Conservation (phyloP, 2,329 filamentous ascomycete species). For the Aureobasidium vineae region DNA sequence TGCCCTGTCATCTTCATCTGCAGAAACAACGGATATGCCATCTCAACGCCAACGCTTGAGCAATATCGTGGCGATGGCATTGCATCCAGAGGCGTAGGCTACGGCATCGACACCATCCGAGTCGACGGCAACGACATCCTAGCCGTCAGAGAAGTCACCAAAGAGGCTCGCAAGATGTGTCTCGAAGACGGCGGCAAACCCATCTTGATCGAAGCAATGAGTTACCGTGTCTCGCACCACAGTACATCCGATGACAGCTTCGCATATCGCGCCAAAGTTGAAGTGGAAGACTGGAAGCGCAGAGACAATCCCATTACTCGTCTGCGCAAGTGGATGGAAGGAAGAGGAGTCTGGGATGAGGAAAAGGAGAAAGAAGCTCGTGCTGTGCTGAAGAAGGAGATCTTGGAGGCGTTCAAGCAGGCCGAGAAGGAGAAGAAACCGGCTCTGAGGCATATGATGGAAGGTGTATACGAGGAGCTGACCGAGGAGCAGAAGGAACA, state of each 20-base stretch:
- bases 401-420: constrained; percentile 78
- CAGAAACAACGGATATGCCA: constrained; percentile 90
- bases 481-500: constrained; percentile 76
- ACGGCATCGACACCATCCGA: constrained; percentile 90
- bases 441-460: constrained; percentile 69
- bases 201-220: constrained; percentile 92
- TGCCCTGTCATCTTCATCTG: constrained; percentile 89
- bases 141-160: constrained; percentile 78
- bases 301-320: constrained; percentile 85
- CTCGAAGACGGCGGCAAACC: constrained; percentile 77
- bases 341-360: constrained; percentile 79
- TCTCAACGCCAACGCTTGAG: constrained; percentile 83
- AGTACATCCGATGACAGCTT: constrained; percentile 97
- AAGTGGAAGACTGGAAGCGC: constrained; percentile 93
- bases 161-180: constrained; percentile 72
- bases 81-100: constrained; percentile 79
- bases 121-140: constrained; percentile 95
- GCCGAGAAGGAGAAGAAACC: constrained; percentile 82
- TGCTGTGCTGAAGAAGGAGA: constrained; percentile 65
- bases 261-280: constrained; percentile 86
- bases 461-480: constrained; percentile 84
- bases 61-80: constrained; percentile 92
- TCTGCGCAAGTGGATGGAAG: constrained; percentile 87
- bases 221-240: constrained; percentile 96
- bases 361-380: constrained; percentile 72